Base-by-base conservation (phyloP, 148 eudicot genomes). In the Camellia granthamiana region DNA sequence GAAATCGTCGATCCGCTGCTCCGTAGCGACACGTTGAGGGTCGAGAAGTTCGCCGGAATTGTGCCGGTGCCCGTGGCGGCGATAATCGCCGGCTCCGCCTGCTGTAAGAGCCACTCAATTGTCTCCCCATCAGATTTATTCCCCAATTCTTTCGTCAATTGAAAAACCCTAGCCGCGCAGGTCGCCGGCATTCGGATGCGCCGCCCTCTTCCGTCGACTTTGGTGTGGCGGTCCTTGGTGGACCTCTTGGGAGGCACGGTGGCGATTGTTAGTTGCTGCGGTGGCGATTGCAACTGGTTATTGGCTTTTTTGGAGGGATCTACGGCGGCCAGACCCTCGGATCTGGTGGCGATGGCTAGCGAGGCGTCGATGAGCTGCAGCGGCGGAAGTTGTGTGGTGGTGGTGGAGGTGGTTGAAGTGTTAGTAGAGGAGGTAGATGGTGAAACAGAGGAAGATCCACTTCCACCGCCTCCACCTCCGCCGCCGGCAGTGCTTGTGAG, bases 141-240 rank as follows among this genome's bases (percentile, higher is more conserved):
- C 3, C 88, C 89, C 15, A 89, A 65, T 70, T 89, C 92, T 2
- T 86, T 65, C 1, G 92, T 90, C 59, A 90, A 71, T 52, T 88
- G 91, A 44, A 88, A 88, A 4, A 90, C 92, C 76, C 92, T 82
- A 12, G 92, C 92, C 7, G 92, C 92, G 43, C 92, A 90, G 15
- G 89, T 81, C 4, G 92, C 92, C 42, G 92, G 92, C 92, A 90
- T 90, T 61, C 92, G 84, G 44, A 90, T 90, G 41, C 92, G 81
- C 43, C 90, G 78, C 19, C 93, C 90, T 2, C 91, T 83, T n/a
- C 92, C 90, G 69, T 89, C 91, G n/a, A 89, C 91, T 77, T 89
- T 89, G 9, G 90, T 89, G 82, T 89, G 92, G 4, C 92, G 84
- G 86, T 88, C 93, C 56, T 88, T 88, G 0, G 90, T 88, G 21